Percentiles rank a stretch among this genome's conserved stretches.
Evolutionary conservation across 305 asterid species (phyloP).

Genomic region (Plantago lanceolata): DNA sequence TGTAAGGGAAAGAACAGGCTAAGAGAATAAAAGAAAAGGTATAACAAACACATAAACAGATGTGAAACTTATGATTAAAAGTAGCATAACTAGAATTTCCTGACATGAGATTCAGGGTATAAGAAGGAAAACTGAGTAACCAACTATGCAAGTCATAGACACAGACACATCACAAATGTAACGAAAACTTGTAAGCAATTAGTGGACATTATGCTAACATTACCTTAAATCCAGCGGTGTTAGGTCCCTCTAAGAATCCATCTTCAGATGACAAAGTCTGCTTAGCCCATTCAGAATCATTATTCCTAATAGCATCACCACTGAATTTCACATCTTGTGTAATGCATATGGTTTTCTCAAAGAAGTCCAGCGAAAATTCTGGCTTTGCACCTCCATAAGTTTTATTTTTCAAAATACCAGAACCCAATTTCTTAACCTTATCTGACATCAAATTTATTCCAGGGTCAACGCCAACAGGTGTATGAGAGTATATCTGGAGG

Average conservation of each 20-base stretch:
- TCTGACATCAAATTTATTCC: slow-evolving; percentile 64
- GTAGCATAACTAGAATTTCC: too few relatives aligned
- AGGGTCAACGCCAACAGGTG: slow-evolving; percentile 68
- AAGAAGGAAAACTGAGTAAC: too few relatives aligned
- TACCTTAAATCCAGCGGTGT: slow-evolving; percentile 94
- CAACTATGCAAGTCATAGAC: background rate
- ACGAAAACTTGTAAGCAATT: slow-evolving; percentile 7
- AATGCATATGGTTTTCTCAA: slow-evolving; percentile 84
- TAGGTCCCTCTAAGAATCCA: slow-evolving; percentile 90
- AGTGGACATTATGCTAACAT: slow-evolving; percentile 16
- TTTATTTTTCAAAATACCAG: slow-evolving; percentile 83
- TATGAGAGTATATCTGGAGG: slow-evolving; percentile 90
- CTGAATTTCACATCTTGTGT: slow-evolving; percentile 87
- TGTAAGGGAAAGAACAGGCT: too few relatives aligned
- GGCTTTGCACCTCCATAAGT: slow-evolving; percentile 88
- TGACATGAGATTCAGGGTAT: too few relatives aligned
- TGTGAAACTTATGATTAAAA: background rate
- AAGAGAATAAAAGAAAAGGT: too few relatives aligned
- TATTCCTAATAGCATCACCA: slow-evolving; percentile 88
- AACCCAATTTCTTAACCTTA: slow-evolving; percentile 84
- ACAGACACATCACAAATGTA: too few relatives aligned
- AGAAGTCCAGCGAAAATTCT: slow-evolving; percentile 93
- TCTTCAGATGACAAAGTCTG: slow-evolving; percentile 94
- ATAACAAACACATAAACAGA: too few relatives aligned
- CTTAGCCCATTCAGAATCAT: slow-evolving; percentile 93